Percentiles rank a stretch among this genome's conserved stretches.
These are phyloP conservation scores for Tetrahymena malaccensis DNA, from an alignment of 73 alveolate species.

Conservation along the genomic window DNA sequence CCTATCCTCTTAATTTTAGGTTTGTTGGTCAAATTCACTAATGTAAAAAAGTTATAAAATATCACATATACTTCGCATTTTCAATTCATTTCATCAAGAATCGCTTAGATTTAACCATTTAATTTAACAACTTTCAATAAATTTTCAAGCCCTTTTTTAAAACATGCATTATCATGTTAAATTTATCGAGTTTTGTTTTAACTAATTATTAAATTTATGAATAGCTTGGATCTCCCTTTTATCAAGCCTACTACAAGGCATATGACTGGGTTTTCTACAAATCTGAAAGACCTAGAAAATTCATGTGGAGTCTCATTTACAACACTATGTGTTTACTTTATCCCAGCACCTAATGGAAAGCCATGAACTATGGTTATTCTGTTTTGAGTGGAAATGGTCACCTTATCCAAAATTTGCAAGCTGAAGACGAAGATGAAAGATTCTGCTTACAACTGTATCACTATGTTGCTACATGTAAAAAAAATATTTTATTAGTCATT, in stretches of 20 bases:
- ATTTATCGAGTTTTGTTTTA: background rate
- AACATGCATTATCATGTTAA: too few relatives aligned
- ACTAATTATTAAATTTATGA: too few relatives aligned
- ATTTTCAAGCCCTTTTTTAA: too few relatives aligned
- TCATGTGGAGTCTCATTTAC: constrained; percentile 57
- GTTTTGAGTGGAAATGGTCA: constrained; percentile 52
- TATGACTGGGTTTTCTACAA: constrained; percentile 46
- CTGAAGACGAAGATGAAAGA: constrained; percentile 49
- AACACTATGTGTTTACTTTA: constrained; percentile 40
- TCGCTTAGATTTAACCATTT: background rate
- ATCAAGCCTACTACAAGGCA: background rate
- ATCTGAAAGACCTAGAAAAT: constrained; percentile 52
- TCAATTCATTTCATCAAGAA: too few relatives aligned
- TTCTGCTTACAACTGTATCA: constrained; percentile 59
- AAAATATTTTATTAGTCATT: background rate
- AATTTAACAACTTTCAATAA: too few relatives aligned
- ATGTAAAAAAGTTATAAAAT: background rate
- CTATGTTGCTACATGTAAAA: constrained; percentile 31
- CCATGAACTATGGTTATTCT: constrained; percentile 78
- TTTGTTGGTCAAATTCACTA: background rate
- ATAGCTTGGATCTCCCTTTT: background rate
- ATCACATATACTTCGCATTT: background rate
- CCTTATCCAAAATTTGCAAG: constrained; percentile 33
- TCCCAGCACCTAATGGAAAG: constrained; percentile 46
- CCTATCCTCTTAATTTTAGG: background rate